A percentile compares a stretch with the other conserved stretches of the same genome.
These are phyloP conservation scores for Calonectria hawksworthii DNA, from an alignment of 2,329 filamentous ascomycete genomes.

Conservation along the genomic window DNA sequence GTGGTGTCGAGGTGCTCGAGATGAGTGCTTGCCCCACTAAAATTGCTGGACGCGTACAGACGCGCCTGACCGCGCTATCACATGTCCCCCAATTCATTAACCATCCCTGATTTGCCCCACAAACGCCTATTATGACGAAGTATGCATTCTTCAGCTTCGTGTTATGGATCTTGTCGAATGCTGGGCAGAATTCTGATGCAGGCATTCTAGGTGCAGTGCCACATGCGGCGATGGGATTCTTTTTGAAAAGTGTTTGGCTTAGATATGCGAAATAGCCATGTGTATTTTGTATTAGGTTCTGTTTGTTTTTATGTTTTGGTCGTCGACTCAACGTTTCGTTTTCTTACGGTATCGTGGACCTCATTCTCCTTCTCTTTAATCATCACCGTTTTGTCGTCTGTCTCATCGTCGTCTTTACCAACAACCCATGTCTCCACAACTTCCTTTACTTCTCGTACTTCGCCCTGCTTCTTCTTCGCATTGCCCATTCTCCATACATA, in stretches of 20 bases:
- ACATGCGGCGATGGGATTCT: background rate
- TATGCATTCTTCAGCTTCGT: background rate
- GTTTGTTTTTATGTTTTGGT: constrained; percentile 15
- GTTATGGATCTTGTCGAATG: background rate
- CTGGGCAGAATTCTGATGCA: background rate
- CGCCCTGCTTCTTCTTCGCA: constrained; percentile 74
- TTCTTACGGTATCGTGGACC: constrained; percentile 41
- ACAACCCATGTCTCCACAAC: constrained; percentile 81
- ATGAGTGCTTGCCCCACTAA: constrained; percentile 21
- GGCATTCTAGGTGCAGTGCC: background rate
- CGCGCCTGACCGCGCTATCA: constrained; percentile 33
- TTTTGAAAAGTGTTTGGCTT: background rate
- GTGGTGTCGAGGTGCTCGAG: background rate
- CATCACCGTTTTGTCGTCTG: constrained; percentile 42
- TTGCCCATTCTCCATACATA: constrained; percentile 81
- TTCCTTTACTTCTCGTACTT: constrained; percentile 75
- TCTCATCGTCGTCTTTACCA: constrained; percentile 53
- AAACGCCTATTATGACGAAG: background rate
- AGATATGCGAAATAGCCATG: background rate
- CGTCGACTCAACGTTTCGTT: constrained; percentile 38
- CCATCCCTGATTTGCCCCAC: constrained; percentile 6
- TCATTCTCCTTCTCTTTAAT: constrained; percentile 40
- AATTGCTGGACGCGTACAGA: constrained; percentile 6
- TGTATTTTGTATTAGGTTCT: background rate
- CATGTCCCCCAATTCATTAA: constrained; percentile 25